Conservation (phyloP, 2,329 filamentous ascomycete genomes). For the Hypomyces rosellus region DNA sequence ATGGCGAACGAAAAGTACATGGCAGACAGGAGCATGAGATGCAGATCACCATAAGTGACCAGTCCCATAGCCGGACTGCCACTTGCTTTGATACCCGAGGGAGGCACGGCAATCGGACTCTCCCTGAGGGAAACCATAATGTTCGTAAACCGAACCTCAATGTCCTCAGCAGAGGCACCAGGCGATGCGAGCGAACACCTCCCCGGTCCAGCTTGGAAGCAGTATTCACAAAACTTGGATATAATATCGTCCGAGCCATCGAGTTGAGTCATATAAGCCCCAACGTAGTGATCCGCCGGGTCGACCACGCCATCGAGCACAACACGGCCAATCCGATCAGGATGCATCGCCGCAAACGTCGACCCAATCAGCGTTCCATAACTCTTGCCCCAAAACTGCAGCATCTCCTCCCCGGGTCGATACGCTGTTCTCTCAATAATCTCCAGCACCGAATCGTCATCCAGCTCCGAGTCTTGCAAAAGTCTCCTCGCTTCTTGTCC, state of each 20-base stretch:
- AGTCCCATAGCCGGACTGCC: slow-evolving; percentile 6
- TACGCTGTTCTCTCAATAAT: no score
- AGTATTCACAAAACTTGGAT: slow-evolving; percentile 15
- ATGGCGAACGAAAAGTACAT: slow-evolving; percentile 12
- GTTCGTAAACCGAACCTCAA: not conserved
- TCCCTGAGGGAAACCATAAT: not conserved
- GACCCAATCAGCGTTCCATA: slow-evolving; percentile 29
- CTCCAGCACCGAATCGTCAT: no score
- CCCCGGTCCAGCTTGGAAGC: not conserved
- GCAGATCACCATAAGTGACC: slow-evolving; percentile 12
- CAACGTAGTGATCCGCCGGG: slow-evolving; percentile 18
- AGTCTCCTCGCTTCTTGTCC: slow-evolving; percentile 15
- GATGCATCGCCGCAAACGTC: slow-evolving; percentile 27
- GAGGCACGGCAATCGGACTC: not conserved
- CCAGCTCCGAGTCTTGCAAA: not conserved
- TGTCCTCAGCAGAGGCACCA: not conserved
- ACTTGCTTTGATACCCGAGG: not conserved
- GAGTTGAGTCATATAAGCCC: slow-evolving; percentile 17
- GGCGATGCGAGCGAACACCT: not conserved
- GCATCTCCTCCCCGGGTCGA: no score
- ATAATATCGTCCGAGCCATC: slow-evolving; percentile 19
- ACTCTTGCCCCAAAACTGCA: slow-evolving; percentile 15
- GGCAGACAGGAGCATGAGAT: slow-evolving; percentile 7
- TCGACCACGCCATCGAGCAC: slow-evolving; percentile 21
- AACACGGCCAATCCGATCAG: slow-evolving; percentile 16